phyloP scores from a whole-genome alignment of 768 basidiomycete genomes.

The Dacryopinax spathularia region DNA sequence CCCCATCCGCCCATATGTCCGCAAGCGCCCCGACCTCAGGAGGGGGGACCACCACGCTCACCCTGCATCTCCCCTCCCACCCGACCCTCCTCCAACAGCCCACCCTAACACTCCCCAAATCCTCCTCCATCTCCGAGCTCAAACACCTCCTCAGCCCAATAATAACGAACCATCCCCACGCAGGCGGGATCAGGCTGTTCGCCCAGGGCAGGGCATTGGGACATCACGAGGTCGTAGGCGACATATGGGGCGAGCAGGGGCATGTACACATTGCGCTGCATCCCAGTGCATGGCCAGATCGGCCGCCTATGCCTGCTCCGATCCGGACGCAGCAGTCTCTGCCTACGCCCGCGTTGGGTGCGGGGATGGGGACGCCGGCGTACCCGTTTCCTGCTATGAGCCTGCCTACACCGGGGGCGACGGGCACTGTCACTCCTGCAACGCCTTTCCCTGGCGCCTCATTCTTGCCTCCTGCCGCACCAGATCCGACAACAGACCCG shows the following conservation, averaged over 20 bases:
- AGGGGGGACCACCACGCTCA: not conserved
- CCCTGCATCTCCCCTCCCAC: not conserved
- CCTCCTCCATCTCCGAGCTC: not conserved
- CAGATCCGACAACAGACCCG: not conserved
- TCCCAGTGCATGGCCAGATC: not conserved
- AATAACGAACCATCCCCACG: not conserved
- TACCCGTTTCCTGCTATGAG: not conserved
- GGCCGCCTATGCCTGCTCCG: not conserved
- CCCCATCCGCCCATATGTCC: not conserved
- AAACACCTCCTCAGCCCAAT: not conserved
- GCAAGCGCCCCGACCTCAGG: not conserved
- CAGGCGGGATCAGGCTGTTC: not conserved
- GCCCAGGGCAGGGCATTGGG: not conserved
- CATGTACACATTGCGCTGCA: not conserved
- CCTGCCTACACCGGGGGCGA: not conserved
- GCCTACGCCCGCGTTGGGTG: too few relatives aligned
- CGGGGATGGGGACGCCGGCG: not conserved
- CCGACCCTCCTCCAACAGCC: not conserved
- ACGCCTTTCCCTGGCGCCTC: not conserved
- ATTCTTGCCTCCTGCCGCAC: not conserved
- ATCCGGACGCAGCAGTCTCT: not conserved
- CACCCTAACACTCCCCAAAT: not conserved
- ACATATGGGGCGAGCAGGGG: not conserved
- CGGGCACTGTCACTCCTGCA: not conserved
- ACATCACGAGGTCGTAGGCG: not conserved